Evolutionary conservation across 202 grass and related monocot genomes (phyloP).

Genomic region (Bolboschoenoplectus hybrid): DNA sequence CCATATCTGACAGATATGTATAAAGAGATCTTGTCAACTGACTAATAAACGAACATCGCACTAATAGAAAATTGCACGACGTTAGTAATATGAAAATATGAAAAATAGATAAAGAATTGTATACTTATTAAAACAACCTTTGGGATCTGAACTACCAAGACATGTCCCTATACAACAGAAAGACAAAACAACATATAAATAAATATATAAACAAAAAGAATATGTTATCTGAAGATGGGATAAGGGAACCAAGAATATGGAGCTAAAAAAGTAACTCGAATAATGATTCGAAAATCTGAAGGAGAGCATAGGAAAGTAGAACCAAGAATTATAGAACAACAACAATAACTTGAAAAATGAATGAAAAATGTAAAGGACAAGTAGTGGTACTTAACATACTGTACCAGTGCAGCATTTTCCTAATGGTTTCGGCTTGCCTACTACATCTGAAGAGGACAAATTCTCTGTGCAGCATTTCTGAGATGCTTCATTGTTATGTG

Average conservation of each 20-base stretch:
- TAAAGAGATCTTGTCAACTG: constrained; percentile 32
- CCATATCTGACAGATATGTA: constrained; percentile 64
- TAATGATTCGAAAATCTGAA: neutral
- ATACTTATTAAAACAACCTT: constrained; percentile 93
- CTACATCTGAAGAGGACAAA: no score
- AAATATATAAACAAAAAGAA: constrained; percentile 10
- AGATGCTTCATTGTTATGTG: no score
- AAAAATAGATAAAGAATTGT: constrained; percentile 40
- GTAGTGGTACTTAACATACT: neutral
- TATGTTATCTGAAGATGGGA: neutral
- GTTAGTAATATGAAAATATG: neutral
- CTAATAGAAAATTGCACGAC: constrained; percentile 13
- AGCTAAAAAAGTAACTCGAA: neutral
- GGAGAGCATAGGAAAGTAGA: neutral
- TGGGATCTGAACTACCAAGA: constrained; percentile 92
- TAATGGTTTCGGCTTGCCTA: neutral
- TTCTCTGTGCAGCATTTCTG: no score
- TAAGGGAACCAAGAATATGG: neutral
- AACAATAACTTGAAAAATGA: neutral
- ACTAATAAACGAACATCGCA: constrained; percentile 12
- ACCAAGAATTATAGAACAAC: constrained; percentile 14
- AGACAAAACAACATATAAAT: constrained; percentile 36
- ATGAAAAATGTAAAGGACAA: neutral
- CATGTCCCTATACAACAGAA: constrained; percentile 68
- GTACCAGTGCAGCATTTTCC: neutral